Conservation (phyloP, 352 stramenopile species). For the Phytophthora macrochlamydospora region DNA sequence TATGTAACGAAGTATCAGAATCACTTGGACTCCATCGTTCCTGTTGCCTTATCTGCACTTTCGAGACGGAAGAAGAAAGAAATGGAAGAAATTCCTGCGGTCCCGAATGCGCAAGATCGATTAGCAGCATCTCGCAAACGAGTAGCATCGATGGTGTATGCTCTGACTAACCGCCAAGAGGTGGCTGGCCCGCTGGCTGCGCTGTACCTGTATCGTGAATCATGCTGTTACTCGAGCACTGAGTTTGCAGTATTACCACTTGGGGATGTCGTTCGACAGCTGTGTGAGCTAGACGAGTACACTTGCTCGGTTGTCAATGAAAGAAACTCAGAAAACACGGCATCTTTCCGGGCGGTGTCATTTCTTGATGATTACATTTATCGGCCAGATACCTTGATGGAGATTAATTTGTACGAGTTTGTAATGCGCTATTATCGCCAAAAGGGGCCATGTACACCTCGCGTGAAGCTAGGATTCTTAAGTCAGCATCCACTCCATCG, state of each 20-base stretch:
- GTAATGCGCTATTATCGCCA: background rate
- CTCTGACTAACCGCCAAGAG: slow-evolving; percentile 2
- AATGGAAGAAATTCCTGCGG: background rate
- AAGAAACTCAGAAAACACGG: background rate
- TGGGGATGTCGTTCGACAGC: background rate
- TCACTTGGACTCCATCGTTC: background rate
- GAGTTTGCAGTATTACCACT: background rate
- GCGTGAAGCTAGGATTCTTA: background rate
- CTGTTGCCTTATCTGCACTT: slow-evolving; percentile 3
- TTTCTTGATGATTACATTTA: background rate
- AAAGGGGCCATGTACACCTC: background rate
- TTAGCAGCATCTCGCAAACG: background rate
- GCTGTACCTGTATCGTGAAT: background rate
- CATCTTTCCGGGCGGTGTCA: background rate
- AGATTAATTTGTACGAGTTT: slow-evolving; percentile 1
- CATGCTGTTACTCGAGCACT: slow-evolving; percentile 4
- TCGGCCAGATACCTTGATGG: background rate
- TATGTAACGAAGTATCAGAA: slow-evolving; percentile 7
- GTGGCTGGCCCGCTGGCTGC: background rate
- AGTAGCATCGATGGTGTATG: slow-evolving; percentile 3
- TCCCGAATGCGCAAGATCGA: background rate
- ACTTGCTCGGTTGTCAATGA: background rate
- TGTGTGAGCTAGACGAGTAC: background rate
- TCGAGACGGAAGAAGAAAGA: background rate
- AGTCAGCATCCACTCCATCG: background rate